Conservation (phyloP, 2,329 filamentous ascomycete genomes). For the Fusarium chaquense region DNA sequence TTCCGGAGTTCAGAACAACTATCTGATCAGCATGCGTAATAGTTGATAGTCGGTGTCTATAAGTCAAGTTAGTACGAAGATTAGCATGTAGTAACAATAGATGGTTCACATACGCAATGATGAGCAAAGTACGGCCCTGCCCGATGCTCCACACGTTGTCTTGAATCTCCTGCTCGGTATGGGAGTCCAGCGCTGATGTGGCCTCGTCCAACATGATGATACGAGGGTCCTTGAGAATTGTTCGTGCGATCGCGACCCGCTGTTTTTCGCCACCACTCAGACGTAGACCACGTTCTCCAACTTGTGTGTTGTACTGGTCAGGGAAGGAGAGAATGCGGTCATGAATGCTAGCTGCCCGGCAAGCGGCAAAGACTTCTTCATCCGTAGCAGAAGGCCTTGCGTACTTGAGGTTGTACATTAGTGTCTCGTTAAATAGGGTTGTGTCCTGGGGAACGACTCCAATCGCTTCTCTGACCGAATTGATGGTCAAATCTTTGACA, state of each 20-base stretch:
- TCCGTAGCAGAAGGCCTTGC: constrained; percentile 84
- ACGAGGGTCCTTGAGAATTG: constrained; percentile 89
- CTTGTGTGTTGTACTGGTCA: constrained; percentile 88
- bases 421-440: constrained; percentile 90
- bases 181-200: constrained; percentile 89
- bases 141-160: constrained; percentile 84
- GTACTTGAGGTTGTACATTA: constrained; percentile 96
- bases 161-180: constrained; percentile 94
- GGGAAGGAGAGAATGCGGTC: constrained; percentile 92
- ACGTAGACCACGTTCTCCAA: constrained; percentile 88
- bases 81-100: not conserved
- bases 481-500: constrained; percentile 88
- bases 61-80: constrained; percentile 37
- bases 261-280: constrained; percentile 94
- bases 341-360: constrained; percentile 88
- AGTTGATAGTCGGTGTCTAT: constrained; percentile 81
- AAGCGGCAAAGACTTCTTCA: constrained; percentile 84
- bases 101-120: constrained; percentile 79
- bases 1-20: constrained; percentile 80
- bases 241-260: constrained; percentile 91
- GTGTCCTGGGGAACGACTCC: constrained; percentile 98
- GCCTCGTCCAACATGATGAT: constrained; percentile 96
- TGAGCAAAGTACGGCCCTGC: constrained; percentile 88
- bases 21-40: constrained; percentile 90
- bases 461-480: constrained; percentile 91